Base-by-base conservation (phyloP, 2,329 filamentous ascomycete genomes). In the Chrysoporthe puriensis region DNA sequence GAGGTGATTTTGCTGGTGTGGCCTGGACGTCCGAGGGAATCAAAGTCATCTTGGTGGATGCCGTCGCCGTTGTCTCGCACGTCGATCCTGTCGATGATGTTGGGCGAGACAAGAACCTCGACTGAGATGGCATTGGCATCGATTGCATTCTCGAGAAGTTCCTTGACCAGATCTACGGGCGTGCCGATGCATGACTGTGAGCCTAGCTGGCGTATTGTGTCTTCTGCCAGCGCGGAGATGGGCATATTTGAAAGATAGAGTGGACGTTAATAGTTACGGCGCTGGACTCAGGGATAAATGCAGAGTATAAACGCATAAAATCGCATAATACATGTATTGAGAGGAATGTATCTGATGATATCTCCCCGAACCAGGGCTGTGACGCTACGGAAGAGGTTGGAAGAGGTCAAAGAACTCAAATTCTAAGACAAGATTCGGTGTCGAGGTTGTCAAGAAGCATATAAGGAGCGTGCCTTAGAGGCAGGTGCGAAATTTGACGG, bases 141-240 rank as follows among this genome's bases (percentile, higher is more conserved):
- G 26, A 94, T 84, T 56, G 91, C 84, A 76, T 95, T 94, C 72
- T 94, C 92, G 43, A 94, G 77, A 4, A 94, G 86, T 77, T 94
- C 92, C 74, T 94, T 94, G 72, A 93, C 85, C 2, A 92, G 79
- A 13, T 86, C 84, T 14, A 82, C 79, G 0, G 91, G 84, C 8
- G 86, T 86, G 5, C 84, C 81, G 62, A 94, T 83, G 58, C 84
- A 82, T 71, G 89, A 82, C 2, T 86, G 82, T 8, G 90, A 88
- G 46, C 88, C 85, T 7, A 94, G 81, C 13, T 86, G 83, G 59
- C 84, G 83, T 32, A 84, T 79, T 16, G 85, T 83, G 3, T 81
- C 77, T 48, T 79, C 73, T 1, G 86, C 79, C 8, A 90, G 79
- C 32, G 80, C 74, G 66, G 76, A 74, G 66, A 90, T 88, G 52